Base-by-base conservation (phyloP, 2,329 filamentous ascomycete genomes). In the Epichloe gansuensis region DNA sequence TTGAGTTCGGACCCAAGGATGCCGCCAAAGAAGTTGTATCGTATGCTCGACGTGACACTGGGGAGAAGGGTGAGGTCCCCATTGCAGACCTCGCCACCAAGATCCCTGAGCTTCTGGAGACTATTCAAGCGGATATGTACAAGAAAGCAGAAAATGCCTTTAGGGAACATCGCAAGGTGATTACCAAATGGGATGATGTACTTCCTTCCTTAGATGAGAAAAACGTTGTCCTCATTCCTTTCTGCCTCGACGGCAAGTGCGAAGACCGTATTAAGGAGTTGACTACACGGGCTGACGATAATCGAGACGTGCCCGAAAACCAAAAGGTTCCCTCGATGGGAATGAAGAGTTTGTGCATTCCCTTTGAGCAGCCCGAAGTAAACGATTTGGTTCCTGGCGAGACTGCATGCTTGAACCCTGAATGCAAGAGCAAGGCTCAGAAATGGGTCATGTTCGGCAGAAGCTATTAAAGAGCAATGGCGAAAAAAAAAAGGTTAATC, bases 1-100 rank as follows among this genome's bases (percentile, higher is more conserved):
- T 98, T 54, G 93, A 98, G 69, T 95, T 95, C 64, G 94, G 94
- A 5, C 91, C 93, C 62, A 95, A 95, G 71, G 93, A 97, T 65
- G 84, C 85, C 12, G 88, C 87, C 57, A 88, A 90, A 66, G 80
- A 85, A 53, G 86, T 90, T 42, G 85, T 97, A 59, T 88, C 85
- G 57, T 87, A 80, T 56, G 87, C 90, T 23, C 87, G 93, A 63
- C 87, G 94, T 62, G 93, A 98, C 67, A 86, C 86, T 17, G 82
- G 82, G 54, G 85, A 85, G 68, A 96, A 97, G 76, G 78, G 82
- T 55, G 85, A 84, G 38, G 84, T 95, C 60, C 76, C 85, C 39
- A 80, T 97, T 58, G 70, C 81, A 27, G 82, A 91, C 27, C 73
- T 98, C 49, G 75, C 76, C 47, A 84, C 80, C 55, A 81, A 83